These are phyloP conservation scores for Leucogyrophana mollusca DNA, from an alignment of 768 basidiomycete species.

Conservation along the genomic window DNA sequence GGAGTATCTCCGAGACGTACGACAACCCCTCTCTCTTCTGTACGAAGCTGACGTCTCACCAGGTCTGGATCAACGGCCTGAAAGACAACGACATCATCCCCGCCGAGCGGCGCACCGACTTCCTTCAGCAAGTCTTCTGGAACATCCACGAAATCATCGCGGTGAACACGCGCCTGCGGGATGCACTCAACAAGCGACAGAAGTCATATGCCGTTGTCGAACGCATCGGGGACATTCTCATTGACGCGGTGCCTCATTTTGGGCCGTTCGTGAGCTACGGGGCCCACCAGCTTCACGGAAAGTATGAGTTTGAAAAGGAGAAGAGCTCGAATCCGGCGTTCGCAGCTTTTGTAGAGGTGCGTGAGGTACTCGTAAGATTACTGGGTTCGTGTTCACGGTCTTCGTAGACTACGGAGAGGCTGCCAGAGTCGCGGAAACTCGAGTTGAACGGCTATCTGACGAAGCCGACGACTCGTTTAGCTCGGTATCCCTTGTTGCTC, in stretches of 20 bases:
- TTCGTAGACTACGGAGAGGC: conserved; percentile 80
- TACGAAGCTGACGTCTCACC: conserved; percentile 3
- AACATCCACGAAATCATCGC: conserved; percentile 92
- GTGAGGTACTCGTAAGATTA: conserved; percentile 10
- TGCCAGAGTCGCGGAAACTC: conserved; percentile 93
- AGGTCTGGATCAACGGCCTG: conserved; percentile 91
- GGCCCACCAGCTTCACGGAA: conserved; percentile 95
- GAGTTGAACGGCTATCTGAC: conserved; percentile 98
- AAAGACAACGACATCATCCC: conserved; percentile 78
- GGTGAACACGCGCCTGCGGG: conserved; percentile 89
- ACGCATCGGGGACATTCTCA: conserved; percentile 85
- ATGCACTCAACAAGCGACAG: conserved; percentile 92
- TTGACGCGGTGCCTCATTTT: conserved; percentile 85
- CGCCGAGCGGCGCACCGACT: conserved; percentile 70
- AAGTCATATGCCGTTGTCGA: conserved; percentile 94
- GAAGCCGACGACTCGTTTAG: conserved; percentile 95
- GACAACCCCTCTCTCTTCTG: conserved; percentile 24
- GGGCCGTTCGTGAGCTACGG: conserved; percentile 94
- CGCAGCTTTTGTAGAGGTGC: conserved; percentile 91
- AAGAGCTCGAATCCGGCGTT: conserved; percentile 91
- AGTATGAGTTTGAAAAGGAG: conserved; percentile 99
- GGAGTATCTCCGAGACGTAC: conserved; percentile 94
- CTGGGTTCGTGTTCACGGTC: background rate
- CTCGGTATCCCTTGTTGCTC: conserved; percentile 92
- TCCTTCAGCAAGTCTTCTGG: conserved; percentile 96